phyloP scores from a whole-genome alignment of 1,139 yeast genomes.

The Scheffersomyces titani region DNA sequence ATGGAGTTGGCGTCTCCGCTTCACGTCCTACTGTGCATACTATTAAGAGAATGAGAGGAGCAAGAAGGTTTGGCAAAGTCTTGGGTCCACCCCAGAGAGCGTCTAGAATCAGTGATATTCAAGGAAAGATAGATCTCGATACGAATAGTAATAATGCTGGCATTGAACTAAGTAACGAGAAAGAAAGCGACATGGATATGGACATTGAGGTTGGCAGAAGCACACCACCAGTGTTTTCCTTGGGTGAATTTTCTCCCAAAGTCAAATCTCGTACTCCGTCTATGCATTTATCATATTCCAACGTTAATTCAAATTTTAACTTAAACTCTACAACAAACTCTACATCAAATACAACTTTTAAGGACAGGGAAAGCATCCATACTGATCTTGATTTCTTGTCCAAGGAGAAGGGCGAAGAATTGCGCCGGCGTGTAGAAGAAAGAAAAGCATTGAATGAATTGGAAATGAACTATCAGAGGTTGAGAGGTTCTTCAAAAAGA shows the following conservation, averaged over 20 bases:
- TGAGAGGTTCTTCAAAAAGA: slow-evolving; percentile 5
- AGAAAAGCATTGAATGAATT: slow-evolving; percentile 15
- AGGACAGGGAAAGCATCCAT: not conserved
- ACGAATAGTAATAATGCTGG: slow-evolving; percentile 1
- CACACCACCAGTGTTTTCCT: slow-evolving; percentile 15
- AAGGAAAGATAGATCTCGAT: slow-evolving; percentile 9
- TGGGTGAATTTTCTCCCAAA: slow-evolving; percentile 16
- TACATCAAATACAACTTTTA: slow-evolving; percentile 7
- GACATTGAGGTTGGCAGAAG: slow-evolving; percentile 2
- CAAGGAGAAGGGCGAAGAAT: slow-evolving; percentile 25
- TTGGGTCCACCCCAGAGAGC: slow-evolving; percentile 46
- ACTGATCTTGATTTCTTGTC: slow-evolving; percentile 9
- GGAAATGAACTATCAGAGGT: slow-evolving; percentile 6
- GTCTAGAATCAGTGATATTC: slow-evolving; percentile 19
- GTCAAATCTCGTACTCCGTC: slow-evolving; percentile 4
- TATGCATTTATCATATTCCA: not conserved
- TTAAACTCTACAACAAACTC: not conserved
- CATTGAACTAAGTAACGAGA: slow-evolving; percentile 1
- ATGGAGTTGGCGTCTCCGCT: not conserved
- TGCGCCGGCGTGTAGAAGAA: slow-evolving; percentile 29
- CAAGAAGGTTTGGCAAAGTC: slow-evolving; percentile 35
- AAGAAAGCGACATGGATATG: not conserved
- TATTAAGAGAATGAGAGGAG: slow-evolving; percentile 28
- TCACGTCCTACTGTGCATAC: slow-evolving; percentile 13
- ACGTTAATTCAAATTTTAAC: not conserved